Conservation (phyloP, 23 red algal genomes). For the Pyropia yezoensis region DNA sequence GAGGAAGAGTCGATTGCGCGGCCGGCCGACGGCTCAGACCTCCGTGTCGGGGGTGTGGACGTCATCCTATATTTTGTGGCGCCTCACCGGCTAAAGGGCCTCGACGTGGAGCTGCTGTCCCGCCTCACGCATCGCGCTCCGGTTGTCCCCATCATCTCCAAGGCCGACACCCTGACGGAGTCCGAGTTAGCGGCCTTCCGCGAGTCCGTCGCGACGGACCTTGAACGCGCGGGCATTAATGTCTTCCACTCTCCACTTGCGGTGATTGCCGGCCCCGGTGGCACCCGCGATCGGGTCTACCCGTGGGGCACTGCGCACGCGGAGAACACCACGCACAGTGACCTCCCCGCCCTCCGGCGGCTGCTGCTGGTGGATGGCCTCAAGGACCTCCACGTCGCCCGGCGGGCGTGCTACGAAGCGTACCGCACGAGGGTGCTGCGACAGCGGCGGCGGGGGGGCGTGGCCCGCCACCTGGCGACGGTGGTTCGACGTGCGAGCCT, state of each 20-base stretch:
- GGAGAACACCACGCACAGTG: conserved; percentile 1
- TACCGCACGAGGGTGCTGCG: background rate
- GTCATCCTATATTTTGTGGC: conserved; percentile 9
- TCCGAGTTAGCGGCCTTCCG: background rate
- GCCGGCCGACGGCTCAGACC: background rate
- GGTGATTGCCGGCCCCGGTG: background rate
- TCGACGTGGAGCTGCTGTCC: conserved; percentile 10
- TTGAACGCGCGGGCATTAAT: background rate
- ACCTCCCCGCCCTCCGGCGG: background rate
- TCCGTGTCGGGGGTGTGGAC: background rate
- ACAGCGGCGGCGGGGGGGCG: too few relatives aligned
- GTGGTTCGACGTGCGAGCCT: too few relatives aligned
- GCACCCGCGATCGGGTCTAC: conserved; percentile 3
- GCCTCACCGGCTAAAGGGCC: conserved; percentile 9
- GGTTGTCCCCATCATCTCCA: conserved; percentile 8
- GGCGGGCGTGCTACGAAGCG: background rate
- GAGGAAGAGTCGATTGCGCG: conserved; percentile 2
- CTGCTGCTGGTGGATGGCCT: conserved; percentile 3
- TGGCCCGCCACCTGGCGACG: too few relatives aligned
- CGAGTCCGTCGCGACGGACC: background rate
- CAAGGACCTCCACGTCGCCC: background rate
- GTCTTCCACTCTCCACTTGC: background rate
- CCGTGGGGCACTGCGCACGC: conserved; percentile 11
- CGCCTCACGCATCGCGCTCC: background rate
- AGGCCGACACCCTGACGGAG: conserved; percentile 15